These are phyloP conservation scores for Priceomyces castillae DNA, from an alignment of 805 yeast species.

Conservation along the genomic window DNA sequence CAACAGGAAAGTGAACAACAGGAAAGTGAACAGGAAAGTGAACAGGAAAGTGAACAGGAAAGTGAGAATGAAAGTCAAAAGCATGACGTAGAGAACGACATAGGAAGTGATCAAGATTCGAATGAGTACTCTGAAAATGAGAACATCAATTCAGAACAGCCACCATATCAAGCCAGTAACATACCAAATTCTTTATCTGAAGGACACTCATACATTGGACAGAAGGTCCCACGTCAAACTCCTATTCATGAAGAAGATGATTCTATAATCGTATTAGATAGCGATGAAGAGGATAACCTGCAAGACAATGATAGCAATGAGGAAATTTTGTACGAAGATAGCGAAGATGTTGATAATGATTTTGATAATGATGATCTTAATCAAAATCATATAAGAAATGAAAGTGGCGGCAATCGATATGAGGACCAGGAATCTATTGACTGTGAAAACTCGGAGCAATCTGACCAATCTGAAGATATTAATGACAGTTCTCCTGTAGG, in stretches of 20 bases:
- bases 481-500: conserved; percentile 55
- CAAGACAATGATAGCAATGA: conserved; percentile 25
- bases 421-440: conserved; percentile 6
- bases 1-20: not conserved
- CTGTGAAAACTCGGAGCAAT: conserved; percentile 42
- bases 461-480: conserved; percentile 44
- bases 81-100: conserved; percentile 4
- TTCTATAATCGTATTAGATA: conserved; percentile 8
- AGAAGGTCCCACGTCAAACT: not conserved
- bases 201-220: not conserved
- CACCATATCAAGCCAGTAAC: no score
- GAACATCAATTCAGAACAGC: not conserved
- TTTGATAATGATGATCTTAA: conserved; percentile 36
- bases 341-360: conserved; percentile 43
- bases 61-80: not conserved
- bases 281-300: conserved; percentile 13
- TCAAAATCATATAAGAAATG: conserved; percentile 10
- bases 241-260: conserved; percentile 7
- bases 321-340: conserved; percentile 34
- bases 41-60: not conserved
- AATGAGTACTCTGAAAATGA: conserved; percentile 2
- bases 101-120: conserved; percentile 6
- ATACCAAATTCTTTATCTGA: not conserved
- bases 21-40: conserved; percentile 1
- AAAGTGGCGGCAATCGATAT: conserved; percentile 7